Conservation (phyloP, 805 yeast genomes). For the Brettanomyces custersianus region DNA sequence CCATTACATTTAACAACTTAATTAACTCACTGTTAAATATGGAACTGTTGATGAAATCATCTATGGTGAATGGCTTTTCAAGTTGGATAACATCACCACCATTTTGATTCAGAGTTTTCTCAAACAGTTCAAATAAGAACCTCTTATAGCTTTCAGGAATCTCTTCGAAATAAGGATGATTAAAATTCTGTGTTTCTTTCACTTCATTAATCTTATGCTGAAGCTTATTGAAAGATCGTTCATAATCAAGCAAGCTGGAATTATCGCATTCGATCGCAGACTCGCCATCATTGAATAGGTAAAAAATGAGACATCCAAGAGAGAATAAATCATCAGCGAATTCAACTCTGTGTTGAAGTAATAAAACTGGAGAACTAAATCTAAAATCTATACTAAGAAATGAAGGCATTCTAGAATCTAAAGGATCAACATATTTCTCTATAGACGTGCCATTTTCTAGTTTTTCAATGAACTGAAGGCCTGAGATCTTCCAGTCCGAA, state of each 20-base stretch:
- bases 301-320: constrained; percentile 67
- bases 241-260: constrained; percentile 42
- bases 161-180: constrained; percentile 41
- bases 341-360: constrained; percentile 54
- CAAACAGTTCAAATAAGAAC: constrained; percentile 42
- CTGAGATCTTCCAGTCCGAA: constrained; percentile 92
- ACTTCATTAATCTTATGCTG: constrained; percentile 17
- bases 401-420: constrained; percentile 66
- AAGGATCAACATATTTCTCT: constrained; percentile 60
- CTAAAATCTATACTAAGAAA: constrained; percentile 65
- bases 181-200: constrained; percentile 30
- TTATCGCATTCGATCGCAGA: constrained; percentile 34
- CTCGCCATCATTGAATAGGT: constrained; percentile 44
- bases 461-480: constrained; percentile 49
- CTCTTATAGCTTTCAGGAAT: constrained; percentile 50
- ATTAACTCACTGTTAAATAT: constrained; percentile 79
- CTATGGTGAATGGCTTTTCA: constrained; percentile 33
- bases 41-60: constrained; percentile 60
- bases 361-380: constrained; percentile 78
- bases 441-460: constrained; percentile 36
- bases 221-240: constrained; percentile 38
- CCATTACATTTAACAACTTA: constrained; percentile 71
- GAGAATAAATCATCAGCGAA: constrained; percentile 78
- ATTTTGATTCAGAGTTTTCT: constrained; percentile 31
- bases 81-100: constrained; percentile 21